Percentiles rank a stretch among this genome's conserved stretches.
Evolutionary conservation across 352 stramenopile species (phyloP).

Genomic region (Halophytophthora polymorphica): DNA sequence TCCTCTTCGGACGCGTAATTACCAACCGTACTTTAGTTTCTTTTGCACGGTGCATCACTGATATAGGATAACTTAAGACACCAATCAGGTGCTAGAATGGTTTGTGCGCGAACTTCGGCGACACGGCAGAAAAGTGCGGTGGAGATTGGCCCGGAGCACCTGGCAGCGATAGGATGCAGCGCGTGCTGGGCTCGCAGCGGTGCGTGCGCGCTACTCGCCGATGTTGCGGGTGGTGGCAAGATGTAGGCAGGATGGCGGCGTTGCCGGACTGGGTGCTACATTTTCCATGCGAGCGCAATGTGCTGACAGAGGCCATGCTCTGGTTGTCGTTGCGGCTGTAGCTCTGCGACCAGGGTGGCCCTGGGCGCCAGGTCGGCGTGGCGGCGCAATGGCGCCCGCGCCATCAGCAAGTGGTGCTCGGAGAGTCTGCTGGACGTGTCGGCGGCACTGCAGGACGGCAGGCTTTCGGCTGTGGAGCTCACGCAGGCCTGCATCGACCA

Average conservation of each 20-base stretch:
- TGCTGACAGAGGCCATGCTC: no score
- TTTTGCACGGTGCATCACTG: no score
- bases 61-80: no score
- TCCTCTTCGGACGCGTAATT: conserved; percentile 16
- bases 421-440: conserved; percentile 53
- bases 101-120: no score
- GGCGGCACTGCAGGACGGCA: conserved; percentile 36
- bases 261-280: no score
- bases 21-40: no score
- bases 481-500: conserved; percentile 72
- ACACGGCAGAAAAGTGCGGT: no score
- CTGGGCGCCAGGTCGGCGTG: conserved; percentile 1
- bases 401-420: conserved; percentile 60
- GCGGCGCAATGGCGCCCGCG: conserved; percentile 1
- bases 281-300: no score
- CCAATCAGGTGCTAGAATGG: no score
- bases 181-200: not conserved
- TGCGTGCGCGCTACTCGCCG: not conserved
- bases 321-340: not conserved
- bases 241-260: no score
- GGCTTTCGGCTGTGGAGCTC: conserved; percentile 60
- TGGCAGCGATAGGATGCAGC: not conserved
- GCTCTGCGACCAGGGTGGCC: conserved; percentile 1
- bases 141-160: no score
- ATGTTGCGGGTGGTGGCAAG: conserved; percentile 20